Conservation (phyloP, 2,329 filamentous ascomycete genomes). For the Cercospora canescens region DNA sequence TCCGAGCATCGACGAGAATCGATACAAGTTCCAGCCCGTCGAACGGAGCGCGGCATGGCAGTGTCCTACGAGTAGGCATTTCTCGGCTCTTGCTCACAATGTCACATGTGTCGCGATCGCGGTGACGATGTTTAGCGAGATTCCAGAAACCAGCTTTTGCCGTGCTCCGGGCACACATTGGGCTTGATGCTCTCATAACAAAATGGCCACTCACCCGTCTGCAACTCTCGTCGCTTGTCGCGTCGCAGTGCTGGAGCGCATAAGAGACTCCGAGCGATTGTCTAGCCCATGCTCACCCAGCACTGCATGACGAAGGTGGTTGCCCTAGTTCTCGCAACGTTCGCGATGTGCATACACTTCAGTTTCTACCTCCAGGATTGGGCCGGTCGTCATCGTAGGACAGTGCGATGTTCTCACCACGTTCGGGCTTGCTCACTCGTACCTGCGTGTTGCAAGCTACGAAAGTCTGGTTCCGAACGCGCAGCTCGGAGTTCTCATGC, state of each 20-base stretch:
- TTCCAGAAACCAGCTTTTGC: background rate
- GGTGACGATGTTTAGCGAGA: background rate
- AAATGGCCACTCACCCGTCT: background rate
- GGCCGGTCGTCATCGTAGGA: no score
- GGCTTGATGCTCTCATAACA: no score
- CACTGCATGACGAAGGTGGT: no score
- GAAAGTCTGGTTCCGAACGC: background rate
- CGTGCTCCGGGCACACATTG: no score
- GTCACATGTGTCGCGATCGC: background rate
- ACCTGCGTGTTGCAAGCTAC: background rate
- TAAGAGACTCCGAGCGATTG: no score
- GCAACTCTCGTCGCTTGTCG: background rate
- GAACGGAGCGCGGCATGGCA: background rate
- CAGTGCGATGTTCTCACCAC: background rate
- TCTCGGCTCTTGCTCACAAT: background rate
- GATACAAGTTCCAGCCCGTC: background rate
- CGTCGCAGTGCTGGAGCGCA: no score
- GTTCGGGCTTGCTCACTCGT: background rate
- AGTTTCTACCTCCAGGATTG: no score
- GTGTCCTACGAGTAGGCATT: background rate
- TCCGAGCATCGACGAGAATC: background rate
- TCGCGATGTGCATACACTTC: no score
- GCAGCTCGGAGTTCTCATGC: background rate
- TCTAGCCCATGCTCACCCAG: no score
- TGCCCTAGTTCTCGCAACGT: no score